Evolutionary conservation across 2,329 filamentous ascomycete genomes (phyloP).

Genomic region (Pseudocercospora cruenta): DNA sequence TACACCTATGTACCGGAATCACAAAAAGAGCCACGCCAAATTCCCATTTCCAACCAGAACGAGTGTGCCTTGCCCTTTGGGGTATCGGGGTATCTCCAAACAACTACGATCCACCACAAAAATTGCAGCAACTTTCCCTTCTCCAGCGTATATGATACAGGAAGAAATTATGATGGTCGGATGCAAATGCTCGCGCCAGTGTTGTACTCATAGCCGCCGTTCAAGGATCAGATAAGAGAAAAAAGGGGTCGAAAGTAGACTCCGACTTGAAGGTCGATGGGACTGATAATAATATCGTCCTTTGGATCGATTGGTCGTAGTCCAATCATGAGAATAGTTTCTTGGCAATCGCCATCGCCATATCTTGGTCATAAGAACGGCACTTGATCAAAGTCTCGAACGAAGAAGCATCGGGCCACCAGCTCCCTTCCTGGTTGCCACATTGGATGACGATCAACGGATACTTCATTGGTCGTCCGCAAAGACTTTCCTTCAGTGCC

Average conservation of each 20-base stretch:
- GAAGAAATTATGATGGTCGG: not conserved
- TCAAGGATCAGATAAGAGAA: not conserved
- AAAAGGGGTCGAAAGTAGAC: not conserved
- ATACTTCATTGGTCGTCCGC: conserved; percentile 8
- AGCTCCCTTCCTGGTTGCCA: conserved; percentile 22
- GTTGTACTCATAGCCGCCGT: not conserved
- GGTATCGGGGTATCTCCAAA: conserved; percentile 13
- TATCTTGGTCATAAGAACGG: conserved; percentile 20
- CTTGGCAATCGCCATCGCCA: conserved; percentile 25
- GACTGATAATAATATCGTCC: not conserved
- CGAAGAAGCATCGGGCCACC: conserved; percentile 24
- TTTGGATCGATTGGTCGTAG: not conserved
- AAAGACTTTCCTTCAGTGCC: conserved; percentile 15
- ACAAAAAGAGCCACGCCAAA: not conserved
- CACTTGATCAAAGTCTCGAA: conserved; percentile 27
- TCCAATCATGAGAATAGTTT: conserved; percentile 20
- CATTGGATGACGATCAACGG: conserved; percentile 27
- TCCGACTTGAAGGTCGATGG: not conserved
- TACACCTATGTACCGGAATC: conserved; percentile 11
- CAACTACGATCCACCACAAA: conserved; percentile 6
- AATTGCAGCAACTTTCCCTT: conserved; percentile 1
- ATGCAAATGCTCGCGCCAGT: not conserved
- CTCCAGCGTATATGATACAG: not conserved
- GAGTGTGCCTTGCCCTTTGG: conserved; percentile 11
- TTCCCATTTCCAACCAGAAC: not conserved